Percentiles rank a stretch among this genome's conserved stretches.
Evolutionary conservation across 257 asterid genomes (phyloP).

Genomic region (Ehretia macrophylla): DNA sequence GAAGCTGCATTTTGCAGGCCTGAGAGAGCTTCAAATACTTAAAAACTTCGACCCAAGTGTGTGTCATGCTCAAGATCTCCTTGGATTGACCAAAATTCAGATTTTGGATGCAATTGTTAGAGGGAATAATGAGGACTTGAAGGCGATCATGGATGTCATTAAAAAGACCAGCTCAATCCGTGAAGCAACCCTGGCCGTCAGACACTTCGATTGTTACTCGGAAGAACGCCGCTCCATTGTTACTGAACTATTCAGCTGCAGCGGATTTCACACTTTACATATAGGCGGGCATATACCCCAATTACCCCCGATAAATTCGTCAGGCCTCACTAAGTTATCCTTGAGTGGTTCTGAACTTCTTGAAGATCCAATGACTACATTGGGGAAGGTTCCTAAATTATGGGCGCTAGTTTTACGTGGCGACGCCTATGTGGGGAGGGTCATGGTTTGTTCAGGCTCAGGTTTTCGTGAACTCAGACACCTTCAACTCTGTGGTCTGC

Average conservation of each 20-base stretch:
- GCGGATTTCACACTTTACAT: slow-evolving; percentile 5
- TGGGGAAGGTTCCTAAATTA: slow-evolving; percentile 11
- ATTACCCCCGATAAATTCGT: background rate
- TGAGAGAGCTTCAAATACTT: slow-evolving; percentile 20
- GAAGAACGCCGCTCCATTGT: background rate
- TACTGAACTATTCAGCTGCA: slow-evolving; percentile 1
- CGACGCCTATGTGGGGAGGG: slow-evolving; percentile 3
- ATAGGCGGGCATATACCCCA: slow-evolving; percentile 4
- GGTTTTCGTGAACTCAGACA: too few relatives aligned
- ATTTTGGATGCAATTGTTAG: background rate
- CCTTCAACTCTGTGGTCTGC: too few relatives aligned
- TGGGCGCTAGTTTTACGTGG: background rate
- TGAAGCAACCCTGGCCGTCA: slow-evolving; percentile 7
- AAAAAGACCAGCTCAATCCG: too few relatives aligned
- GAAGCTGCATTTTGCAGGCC: slow-evolving; percentile 12
- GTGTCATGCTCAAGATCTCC: slow-evolving; percentile 13
- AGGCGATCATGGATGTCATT: background rate
- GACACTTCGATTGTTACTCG: slow-evolving; percentile 16
- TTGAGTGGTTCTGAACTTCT: slow-evolving; percentile 1
- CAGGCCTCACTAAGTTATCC: background rate
- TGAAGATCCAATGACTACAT: slow-evolving; percentile 2
- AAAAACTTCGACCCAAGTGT: slow-evolving; percentile 17
- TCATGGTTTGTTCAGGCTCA: background rate
- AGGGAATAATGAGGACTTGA: slow-evolving; percentile 7
- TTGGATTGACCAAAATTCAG: background rate